phyloP scores from a whole-genome alignment of 495 filamentous ascomycete species.

The Thermochaetoides thermophila region DNA sequence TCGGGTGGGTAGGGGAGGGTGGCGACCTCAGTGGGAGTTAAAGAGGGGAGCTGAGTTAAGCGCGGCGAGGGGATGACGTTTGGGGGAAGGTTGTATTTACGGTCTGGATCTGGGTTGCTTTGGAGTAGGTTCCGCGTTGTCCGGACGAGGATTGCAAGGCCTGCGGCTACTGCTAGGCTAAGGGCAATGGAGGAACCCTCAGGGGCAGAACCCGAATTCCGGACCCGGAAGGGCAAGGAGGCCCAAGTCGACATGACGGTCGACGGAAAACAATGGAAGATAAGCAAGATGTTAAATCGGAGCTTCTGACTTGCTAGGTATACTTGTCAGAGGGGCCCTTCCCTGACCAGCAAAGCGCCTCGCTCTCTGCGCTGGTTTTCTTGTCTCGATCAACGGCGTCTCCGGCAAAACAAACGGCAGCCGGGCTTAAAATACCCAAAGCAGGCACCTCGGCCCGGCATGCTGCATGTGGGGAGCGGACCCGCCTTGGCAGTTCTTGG shows the following conservation, averaged over 20 bases:
- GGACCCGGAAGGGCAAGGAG: not conserved
- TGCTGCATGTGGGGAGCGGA: conserved; percentile 1
- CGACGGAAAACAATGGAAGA: too few relatives aligned
- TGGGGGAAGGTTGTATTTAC: not conserved
- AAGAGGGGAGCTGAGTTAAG: conserved; percentile 12
- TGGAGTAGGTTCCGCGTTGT: conserved; percentile 2
- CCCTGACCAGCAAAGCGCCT: too few relatives aligned
- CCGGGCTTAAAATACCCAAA: conserved; percentile 1
- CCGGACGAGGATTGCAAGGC: conserved; percentile 5
- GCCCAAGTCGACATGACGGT: conserved; percentile 11
- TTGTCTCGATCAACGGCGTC: too few relatives aligned
- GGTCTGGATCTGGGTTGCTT: not conserved
- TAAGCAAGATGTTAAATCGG: too few relatives aligned
- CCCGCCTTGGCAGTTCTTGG: conserved; percentile 5
- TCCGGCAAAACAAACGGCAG: not conserved
- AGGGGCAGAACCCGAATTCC: not conserved
- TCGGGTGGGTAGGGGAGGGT: conserved; percentile 53
- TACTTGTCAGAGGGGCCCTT: too few relatives aligned
- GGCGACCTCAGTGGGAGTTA: conserved; percentile 8
- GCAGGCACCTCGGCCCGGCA: conserved; percentile 4
- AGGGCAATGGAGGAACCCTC: conserved; percentile 9
- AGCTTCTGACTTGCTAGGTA: too few relatives aligned
- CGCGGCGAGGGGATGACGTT: conserved; percentile 12
- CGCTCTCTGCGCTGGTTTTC: too few relatives aligned
- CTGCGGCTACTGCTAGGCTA: conserved; percentile 2